phyloP scores from a whole-genome alignment of 202 grass and related monocot species.

The Saccharum hybrid region DNA sequence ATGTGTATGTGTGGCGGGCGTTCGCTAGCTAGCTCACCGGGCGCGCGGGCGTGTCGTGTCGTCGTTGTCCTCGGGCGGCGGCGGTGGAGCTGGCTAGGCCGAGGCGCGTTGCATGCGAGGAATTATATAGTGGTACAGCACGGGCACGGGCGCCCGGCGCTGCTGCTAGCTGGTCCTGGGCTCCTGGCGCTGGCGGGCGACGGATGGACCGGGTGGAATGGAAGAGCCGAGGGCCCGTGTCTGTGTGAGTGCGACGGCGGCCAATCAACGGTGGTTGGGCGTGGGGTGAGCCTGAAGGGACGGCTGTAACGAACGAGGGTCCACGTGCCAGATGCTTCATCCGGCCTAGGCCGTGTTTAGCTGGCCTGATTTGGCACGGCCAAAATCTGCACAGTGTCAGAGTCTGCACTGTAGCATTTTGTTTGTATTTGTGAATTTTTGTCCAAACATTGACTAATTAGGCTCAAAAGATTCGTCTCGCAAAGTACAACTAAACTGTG shows the following conservation, averaged over 20 bases:
- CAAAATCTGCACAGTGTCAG: no score
- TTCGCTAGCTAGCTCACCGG: background rate
- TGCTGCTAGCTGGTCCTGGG: background rate
- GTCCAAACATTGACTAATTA: no score
- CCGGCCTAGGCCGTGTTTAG: background rate
- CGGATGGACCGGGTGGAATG: no score
- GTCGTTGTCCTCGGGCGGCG: background rate
- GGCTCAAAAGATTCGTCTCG: no score
- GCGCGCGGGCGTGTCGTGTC: background rate
- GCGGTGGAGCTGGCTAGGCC: background rate
- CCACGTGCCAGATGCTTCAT: constrained; percentile 28
- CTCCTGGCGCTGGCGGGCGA: no score
- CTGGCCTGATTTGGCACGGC: no score
- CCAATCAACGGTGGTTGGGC: constrained; percentile 45
- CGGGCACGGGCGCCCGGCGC: background rate
- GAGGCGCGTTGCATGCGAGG: constrained; percentile 44
- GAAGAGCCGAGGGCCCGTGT: background rate
- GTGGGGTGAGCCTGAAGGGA: constrained; percentile 44
- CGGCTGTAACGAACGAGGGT: constrained; percentile 43
- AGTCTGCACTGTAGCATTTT: no score
- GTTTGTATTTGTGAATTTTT: no score
- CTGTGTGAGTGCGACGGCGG: constrained; percentile 11
- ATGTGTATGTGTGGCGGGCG: background rate
- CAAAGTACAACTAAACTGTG: no score
- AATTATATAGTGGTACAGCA: constrained; percentile 46